Evolutionary conservation across 345 rosid species (phyloP).

Genomic region (Raphanus raphanistrum): DNA sequence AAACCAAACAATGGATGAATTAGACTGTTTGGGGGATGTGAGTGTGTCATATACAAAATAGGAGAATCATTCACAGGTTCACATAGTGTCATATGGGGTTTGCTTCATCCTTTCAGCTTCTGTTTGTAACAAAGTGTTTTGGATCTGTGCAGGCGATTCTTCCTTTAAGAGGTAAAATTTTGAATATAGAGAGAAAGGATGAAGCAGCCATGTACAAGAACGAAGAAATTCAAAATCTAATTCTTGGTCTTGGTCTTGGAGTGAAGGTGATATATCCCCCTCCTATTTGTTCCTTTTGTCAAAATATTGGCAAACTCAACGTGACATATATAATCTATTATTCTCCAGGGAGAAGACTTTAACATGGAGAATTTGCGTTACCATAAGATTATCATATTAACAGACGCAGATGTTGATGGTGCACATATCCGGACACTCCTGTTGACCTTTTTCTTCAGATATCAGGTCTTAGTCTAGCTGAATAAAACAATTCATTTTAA

Average conservation of each 20-base stretch:
- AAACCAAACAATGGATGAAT: neutral
- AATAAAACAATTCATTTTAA: neutral
- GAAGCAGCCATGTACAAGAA: conserved; percentile 99
- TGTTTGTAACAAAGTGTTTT: conserved; percentile 3
- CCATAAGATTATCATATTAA: conserved; percentile 91
- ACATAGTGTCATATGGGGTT: neutral
- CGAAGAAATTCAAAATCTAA: conserved; percentile 94
- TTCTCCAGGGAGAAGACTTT: conserved; percentile 87
- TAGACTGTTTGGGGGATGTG: neutral
- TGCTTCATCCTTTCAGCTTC: neutral
- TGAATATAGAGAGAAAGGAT: conserved; percentile 90
- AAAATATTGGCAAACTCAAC: conserved; percentile 5
- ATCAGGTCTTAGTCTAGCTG: conserved; percentile 62
- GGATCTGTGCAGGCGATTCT: conserved; percentile 79
- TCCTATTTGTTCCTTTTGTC: neutral
- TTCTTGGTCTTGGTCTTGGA: conserved; percentile 95
- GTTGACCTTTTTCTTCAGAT: conserved; percentile 93
- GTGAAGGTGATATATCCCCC: conserved; percentile 60
- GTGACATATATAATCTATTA: conserved; percentile 3
- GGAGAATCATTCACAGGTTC: neutral
- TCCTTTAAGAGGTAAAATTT: conserved; percentile 92
- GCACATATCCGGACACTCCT: conserved; percentile 96
- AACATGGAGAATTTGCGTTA: conserved; percentile 81
- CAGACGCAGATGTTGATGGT: conserved; percentile 99
- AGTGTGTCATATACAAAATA: neutral